Conservation (phyloP, 768 basidiomycete species). For the Candolleomyces efflorescens region DNA sequence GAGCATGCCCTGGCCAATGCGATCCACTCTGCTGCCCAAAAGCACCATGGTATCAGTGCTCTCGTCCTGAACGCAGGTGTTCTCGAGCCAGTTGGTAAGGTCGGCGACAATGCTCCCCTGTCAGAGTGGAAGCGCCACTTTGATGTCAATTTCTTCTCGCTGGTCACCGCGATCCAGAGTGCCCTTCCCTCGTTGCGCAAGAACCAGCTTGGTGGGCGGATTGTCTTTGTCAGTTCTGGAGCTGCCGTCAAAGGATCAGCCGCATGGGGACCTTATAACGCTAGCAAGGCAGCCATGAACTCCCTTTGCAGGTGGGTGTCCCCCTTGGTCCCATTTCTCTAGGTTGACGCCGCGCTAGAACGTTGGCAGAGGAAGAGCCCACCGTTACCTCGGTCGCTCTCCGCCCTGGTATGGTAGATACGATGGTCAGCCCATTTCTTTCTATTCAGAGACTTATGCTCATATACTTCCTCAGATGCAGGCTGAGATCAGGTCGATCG, state of each 20-base stretch:
- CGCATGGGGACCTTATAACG: conserved; percentile 81
- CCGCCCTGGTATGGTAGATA: conserved; percentile 87
- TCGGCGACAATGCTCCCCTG: conserved; percentile 46
- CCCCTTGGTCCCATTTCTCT: background rate
- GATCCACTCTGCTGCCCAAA: conserved; percentile 47
- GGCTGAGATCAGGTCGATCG: conserved; percentile 44
- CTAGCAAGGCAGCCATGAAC: conserved; percentile 88
- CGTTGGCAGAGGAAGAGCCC: conserved; percentile 82
- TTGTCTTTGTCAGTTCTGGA: conserved; percentile 86
- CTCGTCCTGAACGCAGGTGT: conserved; percentile 84
- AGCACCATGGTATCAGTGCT: conserved; percentile 65
- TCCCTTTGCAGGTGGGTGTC: conserved; percentile 62
- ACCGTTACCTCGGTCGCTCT: conserved; percentile 69
- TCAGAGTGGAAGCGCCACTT: conserved; percentile 69
- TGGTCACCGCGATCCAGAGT: conserved; percentile 63
- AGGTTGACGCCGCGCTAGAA: conserved; percentile 39
- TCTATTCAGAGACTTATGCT: background rate
- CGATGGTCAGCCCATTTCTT: conserved; percentile 47
- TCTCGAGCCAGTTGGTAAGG: conserved; percentile 63
- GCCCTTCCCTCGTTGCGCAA: conserved; percentile 67
- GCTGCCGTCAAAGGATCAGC: conserved; percentile 63
- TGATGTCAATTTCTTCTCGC: conserved; percentile 86
- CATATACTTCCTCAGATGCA: conserved; percentile 59
- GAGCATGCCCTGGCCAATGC: conserved; percentile 51
- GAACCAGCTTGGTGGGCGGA: conserved; percentile 52